Evolutionary conservation across 148 eudicot species (phyloP).

Genomic region (Vaccinium darrowii): DNA sequence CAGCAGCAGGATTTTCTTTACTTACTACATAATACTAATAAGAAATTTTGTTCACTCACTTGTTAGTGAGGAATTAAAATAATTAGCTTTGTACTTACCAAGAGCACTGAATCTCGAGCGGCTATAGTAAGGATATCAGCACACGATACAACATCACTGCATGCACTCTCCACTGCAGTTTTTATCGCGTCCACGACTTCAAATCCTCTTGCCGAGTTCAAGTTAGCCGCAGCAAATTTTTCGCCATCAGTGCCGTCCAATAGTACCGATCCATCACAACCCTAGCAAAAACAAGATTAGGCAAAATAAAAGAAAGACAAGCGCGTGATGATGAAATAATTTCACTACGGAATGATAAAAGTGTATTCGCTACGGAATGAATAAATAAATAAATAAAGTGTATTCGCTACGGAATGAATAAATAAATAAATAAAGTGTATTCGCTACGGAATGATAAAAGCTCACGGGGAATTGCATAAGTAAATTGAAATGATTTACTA

Average conservation of each 20-base stretch:
- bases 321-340: not conserved
- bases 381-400: too few relatives aligned
- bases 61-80: too few relatives aligned
- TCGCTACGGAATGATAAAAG: too few relatives aligned
- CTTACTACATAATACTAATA: too few relatives aligned
- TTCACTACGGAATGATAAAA: too few relatives aligned
- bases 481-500: too few relatives aligned
- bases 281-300: constrained; percentile 32
- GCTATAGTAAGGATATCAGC: constrained; percentile 75
- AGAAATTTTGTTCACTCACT: too few relatives aligned
- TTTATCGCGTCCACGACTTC: constrained; percentile 71
- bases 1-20: too few relatives aligned
- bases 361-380: too few relatives aligned
- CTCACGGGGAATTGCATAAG: too few relatives aligned
- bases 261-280: constrained; percentile 76
- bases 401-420: too few relatives aligned
- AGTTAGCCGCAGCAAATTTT: constrained; percentile 58
- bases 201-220: constrained; percentile 68
- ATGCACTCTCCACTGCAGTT: constrained; percentile 65
- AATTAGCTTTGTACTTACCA: constrained; percentile 32
- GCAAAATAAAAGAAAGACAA: not conserved
- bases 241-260: constrained; percentile 71
- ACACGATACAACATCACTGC: constrained; percentile 66
- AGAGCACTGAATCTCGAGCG: constrained; percentile 71
- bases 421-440: too few relatives aligned